Base-by-base conservation (phyloP, 2,329 filamentous ascomycete genomes). In the Davidsoniella neocaledoniae region DNA sequence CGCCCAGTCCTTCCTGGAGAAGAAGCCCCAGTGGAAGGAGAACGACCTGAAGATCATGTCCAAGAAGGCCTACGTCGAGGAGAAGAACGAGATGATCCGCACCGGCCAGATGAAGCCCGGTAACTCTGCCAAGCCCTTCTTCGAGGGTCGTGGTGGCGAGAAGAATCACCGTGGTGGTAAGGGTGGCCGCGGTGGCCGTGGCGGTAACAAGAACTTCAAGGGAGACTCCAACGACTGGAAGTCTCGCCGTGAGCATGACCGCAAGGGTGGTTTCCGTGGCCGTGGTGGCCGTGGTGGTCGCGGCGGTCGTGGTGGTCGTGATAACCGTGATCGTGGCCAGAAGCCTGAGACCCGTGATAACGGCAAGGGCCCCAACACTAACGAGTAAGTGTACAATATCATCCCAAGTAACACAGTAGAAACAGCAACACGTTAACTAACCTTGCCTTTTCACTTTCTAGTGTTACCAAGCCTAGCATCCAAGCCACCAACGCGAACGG, bases 41-140 rank as follows among this genome's bases (percentile, higher is more conserved):
- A 72, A 84, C 56, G 79, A 86, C 33, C 72, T 96, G 47, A 68
- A 79, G 62, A 81, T 91, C 68, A 88, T 86, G 78, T 80, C 78
- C 66, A 98, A 98, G 79, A 76, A 77, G 59, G 83, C 78, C 16
- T 98, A 98, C 65, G 81, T 83, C 56, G 73, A 81, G n/a, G 77
- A 81, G 64, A 90, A 90, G 70, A 73, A 72, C 51, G 68, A 78
- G 49, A 75, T 83, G 37, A 88, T 90, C 58, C 72, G 76, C 57
- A 73, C 78, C 41, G 84, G 85, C 53, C 78, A 77, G 59, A 69
- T 86, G 44, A 69, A 78, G 61, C 76, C 81, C 54, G 77, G 69
- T 58, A 62, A 61, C 44, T 62, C 58, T 54, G 60, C 60, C 14
- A 65, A 65, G 55, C 63, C 62, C 54, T 75, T 75, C 59, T 76